Conservation (phyloP, 768 basidiomycete species). For the Lyophyllum shimeji region DNA sequence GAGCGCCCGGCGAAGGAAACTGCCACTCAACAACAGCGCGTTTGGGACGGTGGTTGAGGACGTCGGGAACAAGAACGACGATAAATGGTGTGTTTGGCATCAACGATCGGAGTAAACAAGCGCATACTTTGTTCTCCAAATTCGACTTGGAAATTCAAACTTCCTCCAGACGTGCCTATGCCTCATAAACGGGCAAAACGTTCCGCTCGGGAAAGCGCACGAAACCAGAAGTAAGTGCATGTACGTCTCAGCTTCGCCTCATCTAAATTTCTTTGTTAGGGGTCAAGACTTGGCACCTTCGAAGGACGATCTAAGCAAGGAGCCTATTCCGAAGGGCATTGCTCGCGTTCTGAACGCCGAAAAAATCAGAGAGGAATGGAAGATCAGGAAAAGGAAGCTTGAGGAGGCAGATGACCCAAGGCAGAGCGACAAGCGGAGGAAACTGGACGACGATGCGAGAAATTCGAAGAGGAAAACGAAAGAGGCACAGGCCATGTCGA, state of each 20-base stretch:
- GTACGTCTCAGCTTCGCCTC: background rate
- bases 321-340: conserved; percentile 69
- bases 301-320: conserved; percentile 42
- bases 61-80: no score
- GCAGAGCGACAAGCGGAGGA: conserved; percentile 32
- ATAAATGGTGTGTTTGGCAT: background rate
- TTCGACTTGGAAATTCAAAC: background rate
- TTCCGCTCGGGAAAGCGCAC: conserved; percentile 43
- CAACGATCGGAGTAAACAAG: background rate
- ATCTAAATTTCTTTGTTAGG: conserved; percentile 30
- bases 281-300: conserved; percentile 50
- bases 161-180: conserved; percentile 33
- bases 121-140: background rate
- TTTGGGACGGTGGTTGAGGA: no score
- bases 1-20: no score
- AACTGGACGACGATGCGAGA: conserved; percentile 19
- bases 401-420: conserved; percentile 26
- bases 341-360: conserved; percentile 65
- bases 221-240: conserved; percentile 40
- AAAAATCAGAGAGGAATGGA: conserved; percentile 55
- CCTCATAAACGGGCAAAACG: conserved; percentile 67
- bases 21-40: no score
- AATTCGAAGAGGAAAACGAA: conserved; percentile 19
- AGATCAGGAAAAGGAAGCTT: conserved; percentile 43
- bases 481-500: conserved; percentile 19